phyloP scores from a whole-genome alignment of 2,329 filamentous ascomycete species.

The Colletotrichum australisinense region DNA sequence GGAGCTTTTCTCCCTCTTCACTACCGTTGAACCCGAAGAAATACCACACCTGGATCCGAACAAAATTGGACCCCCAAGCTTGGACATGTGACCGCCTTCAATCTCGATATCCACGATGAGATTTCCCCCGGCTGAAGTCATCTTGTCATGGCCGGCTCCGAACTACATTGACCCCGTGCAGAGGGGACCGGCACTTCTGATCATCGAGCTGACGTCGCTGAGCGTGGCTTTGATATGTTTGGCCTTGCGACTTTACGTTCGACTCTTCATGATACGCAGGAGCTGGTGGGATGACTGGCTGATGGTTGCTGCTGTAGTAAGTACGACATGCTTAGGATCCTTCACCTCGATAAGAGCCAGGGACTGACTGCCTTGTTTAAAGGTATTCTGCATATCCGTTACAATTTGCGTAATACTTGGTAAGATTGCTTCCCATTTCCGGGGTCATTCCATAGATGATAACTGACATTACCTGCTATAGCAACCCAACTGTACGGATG shows the following conservation, averaged over 20 bases:
- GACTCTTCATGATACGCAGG: slow-evolving; percentile 46
- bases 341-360: neutral
- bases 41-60: neutral
- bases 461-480: neutral
- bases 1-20: neutral
- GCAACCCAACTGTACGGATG: slow-evolving; percentile 50
- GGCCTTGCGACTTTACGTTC: slow-evolving; percentile 50
- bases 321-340: no score
- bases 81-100: neutral
- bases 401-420: slow-evolving; percentile 48
- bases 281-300: slow-evolving; percentile 54
- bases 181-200: slow-evolving; percentile 50
- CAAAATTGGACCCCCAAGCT: neutral
- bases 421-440: neutral
- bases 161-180: slow-evolving; percentile 51
- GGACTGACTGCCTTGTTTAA: neutral
- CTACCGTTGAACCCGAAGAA: neutral
- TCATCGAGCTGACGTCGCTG: slow-evolving; percentile 49
- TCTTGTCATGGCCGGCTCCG: slow-evolving; percentile 50
- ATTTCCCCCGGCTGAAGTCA: slow-evolving; percentile 48
- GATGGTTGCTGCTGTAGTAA: slow-evolving; percentile 52
- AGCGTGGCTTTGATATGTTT: slow-evolving; percentile 48
- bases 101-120: slow-evolving; percentile 42
- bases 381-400: slow-evolving; percentile 48
- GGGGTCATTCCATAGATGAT: neutral